These are phyloP conservation scores for Agaricus sinodeliciosus DNA, from an alignment of 768 basidiomycete genomes.

Conservation along the genomic window DNA sequence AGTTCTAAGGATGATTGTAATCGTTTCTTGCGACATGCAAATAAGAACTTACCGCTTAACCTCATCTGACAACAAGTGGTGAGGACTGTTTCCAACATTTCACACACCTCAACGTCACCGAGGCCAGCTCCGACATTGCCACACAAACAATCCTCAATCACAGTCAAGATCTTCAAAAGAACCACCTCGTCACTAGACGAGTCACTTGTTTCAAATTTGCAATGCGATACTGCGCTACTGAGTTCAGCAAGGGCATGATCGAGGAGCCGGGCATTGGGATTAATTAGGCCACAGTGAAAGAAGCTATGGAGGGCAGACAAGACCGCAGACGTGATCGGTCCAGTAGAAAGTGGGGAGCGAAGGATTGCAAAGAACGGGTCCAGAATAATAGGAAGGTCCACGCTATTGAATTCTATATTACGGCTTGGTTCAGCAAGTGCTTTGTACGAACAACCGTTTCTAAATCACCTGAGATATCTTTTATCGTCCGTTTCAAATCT, in stretches of 20 bases:
- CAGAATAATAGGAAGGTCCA: constrained; percentile 61
- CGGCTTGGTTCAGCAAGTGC: background rate
- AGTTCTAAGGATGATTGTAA: constrained; percentile 51
- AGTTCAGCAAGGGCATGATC: constrained; percentile 71
- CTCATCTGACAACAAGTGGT: constrained; percentile 97
- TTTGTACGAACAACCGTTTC: background rate
- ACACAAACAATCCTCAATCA: constrained; percentile 81
- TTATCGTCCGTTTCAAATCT: constrained; percentile 69
- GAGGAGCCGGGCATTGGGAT: constrained; percentile 45
- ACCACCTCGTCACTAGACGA: constrained; percentile 98
- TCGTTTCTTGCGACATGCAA: background rate
- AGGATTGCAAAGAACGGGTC: constrained; percentile 91
- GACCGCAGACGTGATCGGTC: constrained; percentile 94
- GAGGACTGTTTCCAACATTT: constrained; percentile 95
- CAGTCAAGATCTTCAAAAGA: constrained; percentile 81
- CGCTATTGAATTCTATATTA: constrained; percentile 47
- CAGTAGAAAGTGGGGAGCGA: constrained; percentile 90
- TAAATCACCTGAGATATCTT: constrained; percentile 53
- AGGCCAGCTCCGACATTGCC: constrained; percentile 61
- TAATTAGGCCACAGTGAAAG: constrained; percentile 74
- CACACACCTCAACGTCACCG: constrained; percentile 93
- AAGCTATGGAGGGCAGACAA: constrained; percentile 84
- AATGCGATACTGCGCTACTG: constrained; percentile 87
- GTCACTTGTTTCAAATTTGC: constrained; percentile 97
- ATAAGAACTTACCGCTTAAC: constrained; percentile 67